These are phyloP conservation scores for Hypoxylon sp. DNA, from an alignment of 2,329 filamentous ascomycete species.

Conservation along the genomic window DNA sequence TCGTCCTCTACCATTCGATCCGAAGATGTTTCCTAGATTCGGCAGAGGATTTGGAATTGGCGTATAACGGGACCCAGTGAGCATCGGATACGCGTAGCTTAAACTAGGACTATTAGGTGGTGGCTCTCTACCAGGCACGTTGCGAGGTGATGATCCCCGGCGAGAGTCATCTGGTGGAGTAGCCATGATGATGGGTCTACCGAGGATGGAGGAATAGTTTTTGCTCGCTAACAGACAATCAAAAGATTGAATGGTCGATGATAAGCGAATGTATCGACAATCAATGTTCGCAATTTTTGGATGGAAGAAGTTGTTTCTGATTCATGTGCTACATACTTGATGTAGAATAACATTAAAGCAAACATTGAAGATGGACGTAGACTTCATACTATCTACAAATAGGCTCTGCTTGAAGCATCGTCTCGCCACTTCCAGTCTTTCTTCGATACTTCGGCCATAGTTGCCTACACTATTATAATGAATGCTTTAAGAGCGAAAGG, in stretches of 20 bases:
- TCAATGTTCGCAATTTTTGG: not conserved
- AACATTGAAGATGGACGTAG: not conserved
- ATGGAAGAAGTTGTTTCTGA: not conserved
- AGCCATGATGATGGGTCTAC: not conserved
- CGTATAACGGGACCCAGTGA: not conserved
- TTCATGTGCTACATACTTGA: not conserved
- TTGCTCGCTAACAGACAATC: not conserved
- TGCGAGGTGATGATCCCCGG: not conserved
- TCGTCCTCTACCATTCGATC: no score
- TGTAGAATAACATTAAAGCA: not conserved
- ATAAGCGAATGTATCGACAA: not conserved
- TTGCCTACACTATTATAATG: not conserved
- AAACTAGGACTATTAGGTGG: not conserved
- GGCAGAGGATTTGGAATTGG: not conserved
- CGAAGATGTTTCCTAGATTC: not conserved
- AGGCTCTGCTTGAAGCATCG: not conserved
- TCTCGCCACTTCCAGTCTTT: not conserved
- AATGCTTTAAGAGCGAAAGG: not conserved
- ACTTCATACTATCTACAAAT: not conserved
- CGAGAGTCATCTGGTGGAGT: not conserved
- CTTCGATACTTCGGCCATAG: not conserved
- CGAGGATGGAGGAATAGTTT: not conserved
- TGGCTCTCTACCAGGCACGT: no score
- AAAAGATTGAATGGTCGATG: not conserved
- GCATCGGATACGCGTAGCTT: not conserved